A percentile compares a stretch with the other conserved stretches of the same genome.
phyloP scores from a whole-genome alignment of 192 early-diverging fungal species.

The Dissophora ornata region DNA sequence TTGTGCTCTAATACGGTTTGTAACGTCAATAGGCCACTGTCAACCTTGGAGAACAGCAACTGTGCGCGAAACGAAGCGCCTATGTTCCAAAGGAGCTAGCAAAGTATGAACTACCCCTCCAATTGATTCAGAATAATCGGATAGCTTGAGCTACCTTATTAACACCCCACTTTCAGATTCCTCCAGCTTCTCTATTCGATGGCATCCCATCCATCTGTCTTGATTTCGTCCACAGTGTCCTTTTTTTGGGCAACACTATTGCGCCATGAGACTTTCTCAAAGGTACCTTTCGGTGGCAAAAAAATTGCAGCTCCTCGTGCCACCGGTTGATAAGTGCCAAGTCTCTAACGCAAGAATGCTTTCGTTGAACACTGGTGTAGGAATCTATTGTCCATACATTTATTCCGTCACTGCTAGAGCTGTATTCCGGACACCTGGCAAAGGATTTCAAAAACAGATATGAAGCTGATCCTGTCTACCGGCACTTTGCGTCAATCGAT shows the following conservation, averaged over 20 bases:
- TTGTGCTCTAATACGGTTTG: too few relatives aligned
- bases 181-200: slow-evolving; percentile 37
- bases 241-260: slow-evolving; percentile 46
- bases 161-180: slow-evolving; percentile 28
- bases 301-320: too few relatives aligned
- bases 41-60: slow-evolving; percentile 46
- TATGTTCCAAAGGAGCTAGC: slow-evolving; percentile 19
- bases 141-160: too few relatives aligned
- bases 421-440: slow-evolving; percentile 30
- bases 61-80: slow-evolving; percentile 41
- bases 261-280: slow-evolving; percentile 43
- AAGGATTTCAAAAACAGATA: slow-evolving; percentile 27
- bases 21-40: slow-evolving; percentile 32
- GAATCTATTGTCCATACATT: slow-evolving; percentile 27
- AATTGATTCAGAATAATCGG: too few relatives aligned
- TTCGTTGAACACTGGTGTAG: too few relatives aligned
- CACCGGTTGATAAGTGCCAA: too few relatives aligned
- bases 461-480: slow-evolving; percentile 22
- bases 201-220: slow-evolving; percentile 49
- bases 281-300: slow-evolving; percentile 11
- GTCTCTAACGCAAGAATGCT: too few relatives aligned
- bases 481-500: slow-evolving; percentile 39
- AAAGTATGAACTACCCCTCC: slow-evolving; percentile 30
- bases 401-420: slow-evolving; percentile 26
- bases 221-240: slow-evolving; percentile 27